Base-by-base conservation (phyloP, 306 rosid species). In the Dryas alaskensis region DNA sequence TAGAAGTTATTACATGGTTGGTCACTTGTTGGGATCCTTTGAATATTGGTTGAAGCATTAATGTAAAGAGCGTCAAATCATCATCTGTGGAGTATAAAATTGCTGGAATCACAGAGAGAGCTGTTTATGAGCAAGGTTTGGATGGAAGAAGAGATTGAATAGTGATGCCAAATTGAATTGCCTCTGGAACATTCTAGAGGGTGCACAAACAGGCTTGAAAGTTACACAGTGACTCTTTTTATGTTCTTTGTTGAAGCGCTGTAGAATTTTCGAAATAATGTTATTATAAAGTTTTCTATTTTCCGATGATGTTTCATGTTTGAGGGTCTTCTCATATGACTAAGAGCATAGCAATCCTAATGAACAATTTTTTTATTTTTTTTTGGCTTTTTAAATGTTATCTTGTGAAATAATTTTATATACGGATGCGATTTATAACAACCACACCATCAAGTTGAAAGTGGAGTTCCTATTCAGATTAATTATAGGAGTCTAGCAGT, bases 1-100 rank as follows among this genome's bases (percentile, higher is more conserved):
- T 71, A 25, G 57, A 14, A 58, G 47, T 13, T 42, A 8, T 22
- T 58, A 27, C 55, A 45, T 44, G 55, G 16, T 45, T 27, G 65
- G 27, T 25, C 14, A 46, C 40, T 16, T 17, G 62, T 39, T 27
- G 62, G 62, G 6, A 25, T 22, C 1, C 44, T 31, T 58, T 12
- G 65, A 17, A 27, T 19, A 70, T 55, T 13, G 74, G 74, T 43
- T 45, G 65, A 57, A 70, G 44, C 65, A 70, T 55, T 57, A 8
- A 70, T 62, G 49, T 16, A 62, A 62, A 16, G 67, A 44, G 44
- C 9, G 2, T 45, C 12, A 57, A 43, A 12, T 57, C 44, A 17
- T 70, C 65, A 3, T 12, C 16, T 13, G 19, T 53, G 65, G 44
- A 43, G 65, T 19, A 22, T 54, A 19, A 43, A 11, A 46, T 43